Conservation (phyloP, 148 eudicot genomes). For the Fallopia convolvulus region DNA sequence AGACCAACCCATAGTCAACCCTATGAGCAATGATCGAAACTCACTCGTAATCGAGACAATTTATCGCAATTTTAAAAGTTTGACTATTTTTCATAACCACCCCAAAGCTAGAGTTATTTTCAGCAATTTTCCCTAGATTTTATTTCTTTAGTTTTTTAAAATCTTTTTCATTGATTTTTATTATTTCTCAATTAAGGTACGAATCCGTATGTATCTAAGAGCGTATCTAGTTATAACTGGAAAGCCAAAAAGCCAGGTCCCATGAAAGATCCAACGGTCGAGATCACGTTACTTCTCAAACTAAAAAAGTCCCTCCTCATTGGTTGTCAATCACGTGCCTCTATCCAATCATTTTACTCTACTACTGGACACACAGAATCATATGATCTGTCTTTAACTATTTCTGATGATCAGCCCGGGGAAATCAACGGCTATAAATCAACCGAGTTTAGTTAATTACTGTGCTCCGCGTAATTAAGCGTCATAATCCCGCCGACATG, state of each 20-base stretch:
- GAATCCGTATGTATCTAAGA: not conserved
- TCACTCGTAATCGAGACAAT: too few relatives aligned
- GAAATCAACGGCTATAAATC: not conserved
- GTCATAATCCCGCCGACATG: not conserved
- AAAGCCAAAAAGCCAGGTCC: not conserved
- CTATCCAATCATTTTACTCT: not conserved
- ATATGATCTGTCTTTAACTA: not conserved
- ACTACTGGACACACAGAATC: not conserved
- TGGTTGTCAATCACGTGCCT: slow-evolving; percentile 7
- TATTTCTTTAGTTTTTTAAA: too few relatives aligned
- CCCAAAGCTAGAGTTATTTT: too few relatives aligned
- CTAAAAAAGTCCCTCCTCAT: not conserved
- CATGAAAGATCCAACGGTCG: not conserved
- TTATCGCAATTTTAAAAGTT: too few relatives aligned
- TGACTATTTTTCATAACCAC: too few relatives aligned
- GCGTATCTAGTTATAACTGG: not conserved
- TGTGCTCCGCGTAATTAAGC: not conserved
- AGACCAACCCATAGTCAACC: too few relatives aligned
- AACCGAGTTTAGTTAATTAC: not conserved
- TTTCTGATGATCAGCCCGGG: not conserved
- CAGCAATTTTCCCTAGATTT: too few relatives aligned
- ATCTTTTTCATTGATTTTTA: too few relatives aligned
- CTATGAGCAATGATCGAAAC: too few relatives aligned
- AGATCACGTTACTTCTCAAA: not conserved
- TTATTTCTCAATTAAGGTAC: not conserved